A percentile compares a stretch with the other conserved stretches of the same genome.
These are phyloP conservation scores for Scytalidium sp. DNA, from an alignment of 2,329 filamentous ascomycete species.

Conservation along the genomic window DNA sequence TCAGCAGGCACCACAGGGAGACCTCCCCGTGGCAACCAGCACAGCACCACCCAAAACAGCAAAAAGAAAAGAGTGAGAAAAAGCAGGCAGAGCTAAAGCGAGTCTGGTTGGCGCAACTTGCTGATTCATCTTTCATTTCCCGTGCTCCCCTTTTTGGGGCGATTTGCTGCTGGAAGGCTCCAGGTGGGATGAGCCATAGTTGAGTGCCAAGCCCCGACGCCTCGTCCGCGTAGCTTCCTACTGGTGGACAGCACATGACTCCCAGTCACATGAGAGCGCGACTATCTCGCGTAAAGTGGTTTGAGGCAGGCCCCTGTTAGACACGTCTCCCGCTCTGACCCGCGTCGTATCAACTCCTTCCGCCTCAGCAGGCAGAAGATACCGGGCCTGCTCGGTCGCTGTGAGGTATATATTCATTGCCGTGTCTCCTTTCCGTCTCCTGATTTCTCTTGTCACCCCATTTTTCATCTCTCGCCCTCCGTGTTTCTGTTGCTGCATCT, in stretches of 20 bases:
- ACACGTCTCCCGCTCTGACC: conserved; percentile 6
- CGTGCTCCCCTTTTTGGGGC: too few relatives aligned
- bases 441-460: background rate
- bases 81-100: too few relatives aligned
- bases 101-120: too few relatives aligned
- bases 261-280: background rate
- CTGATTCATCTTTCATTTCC: background rate
- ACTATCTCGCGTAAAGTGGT: conserved; percentile 5
- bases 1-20: too few relatives aligned
- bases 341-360: conserved; percentile 7
- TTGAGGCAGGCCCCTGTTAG: conserved; percentile 2
- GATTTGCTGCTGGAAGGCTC: too few relatives aligned
- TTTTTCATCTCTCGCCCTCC: background rate
- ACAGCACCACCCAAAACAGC: too few relatives aligned
- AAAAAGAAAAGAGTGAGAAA: too few relatives aligned
- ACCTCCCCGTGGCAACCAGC: too few relatives aligned
- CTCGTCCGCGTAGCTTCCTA: background rate
- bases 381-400: background rate
- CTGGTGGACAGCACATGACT: background rate
- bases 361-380: conserved; percentile 1
- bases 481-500: background rate
- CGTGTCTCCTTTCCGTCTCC: background rate
- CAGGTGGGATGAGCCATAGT: too few relatives aligned
- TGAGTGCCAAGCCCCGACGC: background rate
- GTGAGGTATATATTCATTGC: conserved; percentile 3